These are phyloP conservation scores for Trichoderma harzianum DNA, from an alignment of 2,329 filamentous ascomycete genomes.

Conservation along the genomic window DNA sequence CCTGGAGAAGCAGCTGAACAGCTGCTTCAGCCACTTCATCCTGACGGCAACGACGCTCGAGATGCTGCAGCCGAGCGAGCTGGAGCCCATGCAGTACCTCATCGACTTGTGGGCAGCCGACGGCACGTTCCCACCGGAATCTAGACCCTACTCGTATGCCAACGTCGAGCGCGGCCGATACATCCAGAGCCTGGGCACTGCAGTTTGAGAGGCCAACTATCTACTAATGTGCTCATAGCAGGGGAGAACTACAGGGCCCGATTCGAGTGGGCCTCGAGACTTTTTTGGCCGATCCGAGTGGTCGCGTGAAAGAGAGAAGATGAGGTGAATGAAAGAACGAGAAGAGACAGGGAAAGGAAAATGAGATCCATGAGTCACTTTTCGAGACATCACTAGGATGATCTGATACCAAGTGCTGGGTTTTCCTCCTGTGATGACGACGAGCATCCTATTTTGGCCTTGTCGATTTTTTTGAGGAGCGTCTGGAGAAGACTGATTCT, in stretches of 20 bases:
- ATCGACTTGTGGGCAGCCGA: constrained; percentile 85
- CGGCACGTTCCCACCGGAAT: constrained; percentile 72
- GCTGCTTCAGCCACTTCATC: constrained; percentile 77
- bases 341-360: not conserved
- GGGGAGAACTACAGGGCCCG: not conserved
- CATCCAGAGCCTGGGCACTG: constrained; percentile 14
- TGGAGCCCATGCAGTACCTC: constrained; percentile 87
- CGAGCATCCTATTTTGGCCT: not conserved
- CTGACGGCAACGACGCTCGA: constrained; percentile 72
- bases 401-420: constrained; percentile 1
- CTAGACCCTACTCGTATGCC: constrained; percentile 57
- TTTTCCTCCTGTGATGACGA: not conserved
- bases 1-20: constrained; percentile 72
- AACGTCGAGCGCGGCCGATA: constrained; percentile 38
- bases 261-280: not conserved
- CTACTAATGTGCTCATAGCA: not conserved
- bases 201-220: not conserved
- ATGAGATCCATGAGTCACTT: not conserved
- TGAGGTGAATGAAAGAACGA: not conserved
- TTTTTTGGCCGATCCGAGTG: not conserved
- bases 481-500: not conserved
- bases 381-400: constrained; percentile 9
- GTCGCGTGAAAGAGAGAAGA: not conserved
- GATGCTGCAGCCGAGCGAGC: constrained; percentile 76
- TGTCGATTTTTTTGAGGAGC: not conserved